phyloP scores from a whole-genome alignment of 73 alveolate genomes.

The Breviolum minutum region DNA sequence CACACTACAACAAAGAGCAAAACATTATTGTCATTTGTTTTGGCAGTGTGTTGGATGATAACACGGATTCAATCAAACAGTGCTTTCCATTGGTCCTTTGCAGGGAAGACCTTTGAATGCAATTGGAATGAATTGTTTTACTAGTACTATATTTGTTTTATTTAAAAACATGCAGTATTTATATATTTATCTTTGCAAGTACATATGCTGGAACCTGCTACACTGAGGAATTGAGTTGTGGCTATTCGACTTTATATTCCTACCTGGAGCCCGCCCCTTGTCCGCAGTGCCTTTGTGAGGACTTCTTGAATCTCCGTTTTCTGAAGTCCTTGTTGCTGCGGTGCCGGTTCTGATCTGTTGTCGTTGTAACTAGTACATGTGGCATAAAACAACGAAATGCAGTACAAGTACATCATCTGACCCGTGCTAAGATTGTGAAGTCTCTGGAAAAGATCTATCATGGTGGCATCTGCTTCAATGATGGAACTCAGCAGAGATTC shows the following conservation, averaged over 20 bases:
- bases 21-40: background rate
- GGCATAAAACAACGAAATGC: too few relatives aligned
- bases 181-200: too few relatives aligned
- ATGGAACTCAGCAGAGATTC: background rate
- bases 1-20: background rate
- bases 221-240: background rate
- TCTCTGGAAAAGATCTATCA: background rate
- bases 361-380: too few relatives aligned
- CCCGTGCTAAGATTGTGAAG: background rate
- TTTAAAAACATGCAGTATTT: background rate
- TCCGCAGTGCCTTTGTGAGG: background rate
- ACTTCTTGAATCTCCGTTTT: too few relatives aligned
- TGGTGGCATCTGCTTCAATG: background rate
- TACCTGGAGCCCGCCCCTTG: slow-evolving; percentile 25
- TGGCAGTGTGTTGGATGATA: slow-evolving; percentile 6
- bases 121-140: background rate
- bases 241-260: background rate
- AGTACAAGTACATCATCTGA: too few relatives aligned
- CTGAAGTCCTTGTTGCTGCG: too few relatives aligned
- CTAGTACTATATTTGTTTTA: background rate
- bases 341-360: too few relatives aligned
- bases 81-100: slow-evolving; percentile 3
- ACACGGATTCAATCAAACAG: background rate
- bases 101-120: background rate
- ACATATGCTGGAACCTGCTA: background rate